phyloP scores from a whole-genome alignment of 257 asterid species.

The Solanum clarkiae region DNA sequence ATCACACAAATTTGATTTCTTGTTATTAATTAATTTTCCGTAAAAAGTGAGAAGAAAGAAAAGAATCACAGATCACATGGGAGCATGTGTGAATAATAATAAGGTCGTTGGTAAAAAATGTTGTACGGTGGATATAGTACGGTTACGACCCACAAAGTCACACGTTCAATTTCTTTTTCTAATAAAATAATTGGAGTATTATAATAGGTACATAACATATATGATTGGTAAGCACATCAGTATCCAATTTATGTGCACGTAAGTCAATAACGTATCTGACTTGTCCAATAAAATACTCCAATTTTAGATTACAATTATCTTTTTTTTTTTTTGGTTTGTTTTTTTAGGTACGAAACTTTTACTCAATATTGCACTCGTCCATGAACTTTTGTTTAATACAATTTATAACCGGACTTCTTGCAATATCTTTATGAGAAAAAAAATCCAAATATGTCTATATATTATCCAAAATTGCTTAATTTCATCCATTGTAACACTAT shows the following conservation, averaged over 20 bases:
- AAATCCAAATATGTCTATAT: background rate
- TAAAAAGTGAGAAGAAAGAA: background rate
- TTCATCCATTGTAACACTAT: too few species aligned
- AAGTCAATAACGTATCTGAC: conserved; percentile 41
- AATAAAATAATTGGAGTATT: background rate
- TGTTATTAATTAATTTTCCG: too few species aligned
- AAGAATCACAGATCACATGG: background rate
- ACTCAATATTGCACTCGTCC: background rate
- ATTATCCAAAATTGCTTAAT: background rate
- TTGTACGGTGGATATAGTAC: conserved; percentile 13
- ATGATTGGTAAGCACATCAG: conserved; percentile 1
- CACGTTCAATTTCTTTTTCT: background rate
- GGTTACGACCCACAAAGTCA: conserved; percentile 9
- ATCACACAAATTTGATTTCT: too few species aligned
- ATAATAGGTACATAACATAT: background rate
- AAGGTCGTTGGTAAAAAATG: background rate
- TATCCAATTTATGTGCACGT: conserved; percentile 3
- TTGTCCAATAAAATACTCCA: background rate
- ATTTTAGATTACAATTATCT: background rate
- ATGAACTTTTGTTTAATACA: background rate
- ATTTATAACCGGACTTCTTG: background rate
- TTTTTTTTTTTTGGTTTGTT: background rate
- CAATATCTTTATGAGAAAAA: background rate
- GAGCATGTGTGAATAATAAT: background rate
- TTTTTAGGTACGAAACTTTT: background rate